These are phyloP conservation scores for Guyanaporus albipodus DNA, from an alignment of 768 basidiomycete genomes.

Conservation along the genomic window DNA sequence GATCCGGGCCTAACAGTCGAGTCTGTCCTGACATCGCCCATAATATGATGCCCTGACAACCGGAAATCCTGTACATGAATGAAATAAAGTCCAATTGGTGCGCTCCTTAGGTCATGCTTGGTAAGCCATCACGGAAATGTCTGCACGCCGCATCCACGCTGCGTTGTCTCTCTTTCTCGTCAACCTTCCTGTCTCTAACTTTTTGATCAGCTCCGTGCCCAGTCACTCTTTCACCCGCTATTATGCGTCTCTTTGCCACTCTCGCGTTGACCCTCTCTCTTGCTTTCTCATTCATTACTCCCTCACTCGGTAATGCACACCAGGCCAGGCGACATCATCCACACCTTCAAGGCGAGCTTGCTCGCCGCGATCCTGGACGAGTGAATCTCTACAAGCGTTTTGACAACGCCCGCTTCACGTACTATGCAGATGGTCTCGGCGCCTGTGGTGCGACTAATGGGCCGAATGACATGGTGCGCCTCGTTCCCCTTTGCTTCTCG, in stretches of 20 bases:
- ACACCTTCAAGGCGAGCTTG: conserved; percentile 20
- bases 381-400: conserved; percentile 21
- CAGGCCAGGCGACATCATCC: conserved; percentile 21
- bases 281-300: conserved; percentile 13
- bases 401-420: conserved; percentile 32
- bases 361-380: conserved; percentile 25
- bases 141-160: neutral
- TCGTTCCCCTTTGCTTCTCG: neutral
- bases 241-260: conserved; percentile 24
- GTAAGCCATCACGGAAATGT: conserved; percentile 6
- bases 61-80: too few relatives aligned
- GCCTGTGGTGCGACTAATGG: conserved; percentile 36
- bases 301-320: conserved; percentile 21
- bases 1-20: too few relatives aligned
- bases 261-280: conserved; percentile 21
- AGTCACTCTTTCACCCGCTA: conserved; percentile 22
- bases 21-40: too few relatives aligned
- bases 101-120: neutral
- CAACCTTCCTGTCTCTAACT: conserved; percentile 5
- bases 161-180: neutral
- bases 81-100: too few relatives aligned
- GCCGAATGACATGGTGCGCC: conserved; percentile 34
- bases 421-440: conserved; percentile 41
- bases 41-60: too few relatives aligned
- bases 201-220: conserved; percentile 1